Evolutionary conservation across 108 stramenopile genomes (phyloP), one percentile per base, ranked within the genome.

Genomic region (Schizochytrium sp.): DNA sequence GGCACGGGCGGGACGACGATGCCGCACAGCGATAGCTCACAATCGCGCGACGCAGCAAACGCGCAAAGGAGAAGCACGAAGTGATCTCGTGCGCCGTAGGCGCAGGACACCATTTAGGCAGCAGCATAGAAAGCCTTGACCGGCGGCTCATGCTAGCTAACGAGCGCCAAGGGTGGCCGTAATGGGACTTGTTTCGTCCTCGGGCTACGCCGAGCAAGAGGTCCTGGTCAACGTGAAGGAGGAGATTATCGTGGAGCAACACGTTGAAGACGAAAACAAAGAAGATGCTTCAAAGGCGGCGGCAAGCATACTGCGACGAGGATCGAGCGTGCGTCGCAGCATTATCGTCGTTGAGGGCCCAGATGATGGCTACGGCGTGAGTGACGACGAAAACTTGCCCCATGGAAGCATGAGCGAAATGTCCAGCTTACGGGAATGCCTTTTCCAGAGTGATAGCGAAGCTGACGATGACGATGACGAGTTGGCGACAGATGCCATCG

Each of bases 151-250:
- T 34, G 34, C 34, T 34, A 2, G 34, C 34, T 2, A 34, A 34
- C 1, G 34, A 59, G 58, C 19, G 58, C 3, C 21, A 59, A 59
- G n/a, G 58, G 21, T n/a, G 19, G 63, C 63, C 63, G 25, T 4
- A 18, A 83, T 83, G 76, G 76, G 76, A 3, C 76, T 83, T 4
- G 12, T 5, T 6, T 12, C 10, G 10, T 83, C 76, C 19, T 19
- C 6, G 48, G 76, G 76, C 43, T 83, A 83, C 76, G 76, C 76
- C 10, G 76, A 83, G 51, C 76, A 83, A 45, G 76, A 83, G 45
- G 76, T 83, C 12, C 48, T 53, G 19, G 48, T 83, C 23, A 83
- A 83, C 23, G 76, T 53, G 18, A 83, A 53, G 25, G 76, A 83
- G 76, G 76, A 83, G 48, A 21, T 83, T 45, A 45, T 83, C 48